phyloP scores from a whole-genome alignment of 2,329 filamentous ascomycete species.

The Clonostachys rhizophaga region DNA sequence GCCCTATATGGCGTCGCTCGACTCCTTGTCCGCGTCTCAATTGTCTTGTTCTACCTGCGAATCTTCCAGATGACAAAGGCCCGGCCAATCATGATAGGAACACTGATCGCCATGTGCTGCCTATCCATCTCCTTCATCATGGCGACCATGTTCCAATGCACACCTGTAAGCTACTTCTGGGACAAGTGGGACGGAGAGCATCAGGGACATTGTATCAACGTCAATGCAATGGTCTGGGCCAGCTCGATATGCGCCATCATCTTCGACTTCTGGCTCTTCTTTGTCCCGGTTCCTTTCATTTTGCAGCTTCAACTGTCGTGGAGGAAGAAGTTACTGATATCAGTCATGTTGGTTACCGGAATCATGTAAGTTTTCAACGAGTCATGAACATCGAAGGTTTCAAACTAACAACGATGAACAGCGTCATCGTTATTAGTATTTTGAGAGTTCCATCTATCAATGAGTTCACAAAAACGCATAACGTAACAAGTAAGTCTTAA shows the following conservation, averaged over 20 bases:
- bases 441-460: too few relatives aligned
- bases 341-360: constrained; percentile 38
- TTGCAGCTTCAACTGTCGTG: constrained; percentile 27
- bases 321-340: constrained; percentile 36
- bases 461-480: too few relatives aligned
- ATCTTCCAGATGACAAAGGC: constrained; percentile 35
- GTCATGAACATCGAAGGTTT: too few relatives aligned
- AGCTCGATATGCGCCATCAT: constrained; percentile 41
- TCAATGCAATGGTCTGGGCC: constrained; percentile 38
- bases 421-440: too few relatives aligned
- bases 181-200: constrained; percentile 41
- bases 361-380: constrained; percentile 18
- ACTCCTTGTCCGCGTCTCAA: constrained; percentile 36
- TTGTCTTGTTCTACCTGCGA: constrained; percentile 45
- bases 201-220: constrained; percentile 35
- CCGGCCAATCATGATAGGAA: constrained; percentile 26
- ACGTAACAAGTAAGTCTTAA: too few relatives aligned
- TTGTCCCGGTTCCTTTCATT: constrained; percentile 36
- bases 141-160: constrained; percentile 37
- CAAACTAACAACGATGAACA: too few relatives aligned
- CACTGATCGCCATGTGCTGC: constrained; percentile 23
- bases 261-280: constrained; percentile 41
- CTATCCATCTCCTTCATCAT: constrained; percentile 31
- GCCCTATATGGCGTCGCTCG: constrained; percentile 36
- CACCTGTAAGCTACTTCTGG: constrained; percentile 43